Evolutionary conservation across 305 asterid genomes (phyloP).

Genomic region (Fraxinus velutina): DNA sequence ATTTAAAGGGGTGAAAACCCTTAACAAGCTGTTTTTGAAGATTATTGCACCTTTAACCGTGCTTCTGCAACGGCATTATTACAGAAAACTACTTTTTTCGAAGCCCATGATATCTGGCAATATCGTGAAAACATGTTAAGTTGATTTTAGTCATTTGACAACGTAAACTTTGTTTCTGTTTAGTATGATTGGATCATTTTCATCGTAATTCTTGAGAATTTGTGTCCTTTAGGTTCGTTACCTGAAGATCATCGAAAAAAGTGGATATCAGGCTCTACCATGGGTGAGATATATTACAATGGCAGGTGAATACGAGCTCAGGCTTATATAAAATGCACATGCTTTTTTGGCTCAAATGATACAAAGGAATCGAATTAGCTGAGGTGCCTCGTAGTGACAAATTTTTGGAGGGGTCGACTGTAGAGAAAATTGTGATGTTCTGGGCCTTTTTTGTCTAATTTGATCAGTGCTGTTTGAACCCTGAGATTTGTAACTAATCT

Average conservation of each 20-base stretch:
- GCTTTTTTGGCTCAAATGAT: background rate
- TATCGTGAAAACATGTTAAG: background rate
- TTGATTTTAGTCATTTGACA: background rate
- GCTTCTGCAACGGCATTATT: background rate
- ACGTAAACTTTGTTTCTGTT: background rate
- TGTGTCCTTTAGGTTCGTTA: conserved; percentile 48
- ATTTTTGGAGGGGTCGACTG: conserved; percentile 14
- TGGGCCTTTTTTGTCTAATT: conserved; percentile 15
- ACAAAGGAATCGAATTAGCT: background rate
- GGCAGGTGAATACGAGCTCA: conserved; percentile 68
- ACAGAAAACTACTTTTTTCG: background rate
- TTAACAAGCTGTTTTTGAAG: background rate
- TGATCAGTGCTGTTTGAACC: conserved; percentile 28
- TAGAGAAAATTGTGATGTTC: conserved; percentile 7
- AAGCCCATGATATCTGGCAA: background rate
- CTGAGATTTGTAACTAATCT: conserved; percentile 28
- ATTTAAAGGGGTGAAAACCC: background rate
- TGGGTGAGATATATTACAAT: conserved; percentile 68
- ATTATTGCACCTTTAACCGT: background rate
- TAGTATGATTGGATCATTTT: background rate
- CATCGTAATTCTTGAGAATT: background rate
- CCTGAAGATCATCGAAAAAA: conserved; percentile 61
- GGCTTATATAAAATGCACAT: conserved; percentile 27
- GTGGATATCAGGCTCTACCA: conserved; percentile 69
- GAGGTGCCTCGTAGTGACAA: background rate